phyloP scores from a whole-genome alignment of 2,329 filamentous ascomycete species.

The Scopulariopsis brevicaulis region DNA sequence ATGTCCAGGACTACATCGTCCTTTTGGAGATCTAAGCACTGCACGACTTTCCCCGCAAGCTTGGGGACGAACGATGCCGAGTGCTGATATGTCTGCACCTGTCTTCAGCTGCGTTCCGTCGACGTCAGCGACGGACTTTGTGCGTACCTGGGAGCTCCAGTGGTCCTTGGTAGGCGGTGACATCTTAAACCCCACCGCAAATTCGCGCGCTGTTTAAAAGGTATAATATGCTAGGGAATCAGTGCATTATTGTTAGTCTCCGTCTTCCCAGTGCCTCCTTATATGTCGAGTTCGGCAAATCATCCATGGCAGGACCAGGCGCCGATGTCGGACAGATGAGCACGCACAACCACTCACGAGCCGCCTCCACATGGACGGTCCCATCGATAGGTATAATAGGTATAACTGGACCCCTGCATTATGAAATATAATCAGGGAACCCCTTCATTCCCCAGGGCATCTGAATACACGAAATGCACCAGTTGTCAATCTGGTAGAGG shows the following conservation, averaged over 20 bases:
- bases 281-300: neutral
- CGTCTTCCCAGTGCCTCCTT: neutral
- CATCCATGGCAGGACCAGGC: neutral
- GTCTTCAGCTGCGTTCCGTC: conserved; percentile 9
- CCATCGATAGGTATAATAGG: too few relatives aligned
- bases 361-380: too few relatives aligned
- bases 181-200: neutral
- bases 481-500: neutral
- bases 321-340: neutral
- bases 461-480: too few relatives aligned
- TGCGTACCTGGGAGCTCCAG: conserved; percentile 13
- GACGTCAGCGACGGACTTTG: conserved; percentile 2
- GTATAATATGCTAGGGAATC: neutral
- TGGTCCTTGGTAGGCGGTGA: conserved; percentile 10
- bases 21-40: conserved; percentile 45
- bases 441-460: too few relatives aligned
- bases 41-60: conserved; percentile 43
- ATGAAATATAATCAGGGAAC: too few relatives aligned
- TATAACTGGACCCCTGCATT: too few relatives aligned
- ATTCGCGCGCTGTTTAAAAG: neutral
- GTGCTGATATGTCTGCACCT: conserved; percentile 41
- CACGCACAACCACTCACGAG: too few relatives aligned
- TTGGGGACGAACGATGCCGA: conserved; percentile 54
- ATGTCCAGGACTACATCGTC: conserved; percentile 50
- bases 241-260: too few relatives aligned